These are phyloP conservation scores for Colletotrichum musicola DNA, from an alignment of 2,329 filamentous ascomycete genomes.

Conservation along the genomic window DNA sequence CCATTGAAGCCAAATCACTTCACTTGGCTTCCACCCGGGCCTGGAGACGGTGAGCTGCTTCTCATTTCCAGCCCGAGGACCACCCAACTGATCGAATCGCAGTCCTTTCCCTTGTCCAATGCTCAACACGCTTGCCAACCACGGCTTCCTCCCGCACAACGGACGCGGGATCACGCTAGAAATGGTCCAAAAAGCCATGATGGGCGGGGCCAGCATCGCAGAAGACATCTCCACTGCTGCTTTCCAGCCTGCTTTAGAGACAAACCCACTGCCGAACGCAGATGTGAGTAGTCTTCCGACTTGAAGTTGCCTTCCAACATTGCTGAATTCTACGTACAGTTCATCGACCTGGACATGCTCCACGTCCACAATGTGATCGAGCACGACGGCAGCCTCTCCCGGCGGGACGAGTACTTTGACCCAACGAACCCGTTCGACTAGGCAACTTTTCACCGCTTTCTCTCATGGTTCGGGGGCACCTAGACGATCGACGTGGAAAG, in stretches of 20 bases:
- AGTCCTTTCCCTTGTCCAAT: conserved; percentile 62
- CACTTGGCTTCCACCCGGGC: not conserved
- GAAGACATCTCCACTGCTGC: conserved; percentile 52
- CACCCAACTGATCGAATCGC: not conserved
- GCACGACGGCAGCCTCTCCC: conserved; percentile 62
- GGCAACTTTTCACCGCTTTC: conserved; percentile 60
- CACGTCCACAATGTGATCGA: conserved; percentile 61
- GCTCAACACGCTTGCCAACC: conserved; percentile 64
- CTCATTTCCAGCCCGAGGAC: not conserved
- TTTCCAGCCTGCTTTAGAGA: conserved; percentile 54
- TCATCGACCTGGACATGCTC: conserved; percentile 51
- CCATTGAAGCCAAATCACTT: not conserved
- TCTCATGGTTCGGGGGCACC: conserved; percentile 57
- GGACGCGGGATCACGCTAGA: conserved; percentile 56
- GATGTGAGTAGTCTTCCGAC: conserved; percentile 35
- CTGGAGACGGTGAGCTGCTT: not conserved
- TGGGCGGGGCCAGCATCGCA: conserved; percentile 57
- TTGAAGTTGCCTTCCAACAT: not conserved
- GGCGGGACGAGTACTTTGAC: conserved; percentile 63
- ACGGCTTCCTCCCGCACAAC: conserved; percentile 61
- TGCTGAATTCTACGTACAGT: not conserved
- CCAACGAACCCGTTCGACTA: conserved; percentile 66
- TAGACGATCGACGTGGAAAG: conserved; percentile 53
- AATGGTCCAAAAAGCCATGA: conserved; percentile 53
- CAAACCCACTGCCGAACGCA: conserved; percentile 56